Evolutionary conservation across 257 asterid genomes (phyloP), one percentile per base, ranked within the genome.

Genomic region (Scutellaria barbata): DNA sequence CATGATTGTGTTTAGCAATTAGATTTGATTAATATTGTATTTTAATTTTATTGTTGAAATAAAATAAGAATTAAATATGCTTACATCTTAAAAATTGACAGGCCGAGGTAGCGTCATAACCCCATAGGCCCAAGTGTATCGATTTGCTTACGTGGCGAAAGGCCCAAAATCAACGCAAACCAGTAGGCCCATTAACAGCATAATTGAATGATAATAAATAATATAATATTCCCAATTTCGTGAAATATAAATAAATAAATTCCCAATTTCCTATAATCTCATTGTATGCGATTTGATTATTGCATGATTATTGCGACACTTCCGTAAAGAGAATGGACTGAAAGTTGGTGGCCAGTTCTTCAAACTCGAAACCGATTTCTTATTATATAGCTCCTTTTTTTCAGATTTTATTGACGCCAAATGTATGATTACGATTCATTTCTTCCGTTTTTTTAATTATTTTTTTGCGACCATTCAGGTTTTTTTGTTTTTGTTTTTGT

Each of bases 321-420:
- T 68, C 76, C 81, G 81, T 66, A 66, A 25, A 47, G 68, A 59
- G 53, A 72, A 73, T 51, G 74, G 76, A 77, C 68, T 76, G 22
- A 78, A 63, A 71, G 81, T 74, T 72, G 82, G 79, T 75, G 80
- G 81, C 63, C 80, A 72, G 69, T 77, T 77, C 80, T 71, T 76
- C 82, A 66, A 55, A 62, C 72, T 74, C 81, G 79, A 71, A 58
- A 71, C 66, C 79, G 73, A 80, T 78, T 60, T 61, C 7, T 52
- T 13, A 10, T 47, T 79, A 57, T 68, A 45, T 71, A 75, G 13
- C 71, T 71, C 41, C 68, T 30, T 30, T 22, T 22, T 22, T 30
- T 30, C 74, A 22, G 47, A 59, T 45, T 65, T 43, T 25, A 51
- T 8, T 33, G 37, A 52, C 68, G 82, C 69, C 85, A 75, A 75